A percentile compares a stretch with the other conserved stretches of the same genome.
phyloP scores from a whole-genome alignment of 805 yeast species.

The Blastobotrys attinorum region DNA sequence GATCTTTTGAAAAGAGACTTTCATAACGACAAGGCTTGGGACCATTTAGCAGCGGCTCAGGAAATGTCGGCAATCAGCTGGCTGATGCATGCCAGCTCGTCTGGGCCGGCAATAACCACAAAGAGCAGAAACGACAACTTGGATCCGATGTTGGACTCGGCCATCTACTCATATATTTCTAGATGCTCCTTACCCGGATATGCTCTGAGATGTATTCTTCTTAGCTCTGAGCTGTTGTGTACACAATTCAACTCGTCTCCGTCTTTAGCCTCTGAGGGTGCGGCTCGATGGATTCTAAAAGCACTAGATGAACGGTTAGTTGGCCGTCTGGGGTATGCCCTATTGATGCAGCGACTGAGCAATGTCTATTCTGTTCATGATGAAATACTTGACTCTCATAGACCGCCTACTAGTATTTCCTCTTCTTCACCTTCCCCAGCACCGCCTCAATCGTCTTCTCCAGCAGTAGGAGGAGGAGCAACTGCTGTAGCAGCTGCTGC shows the following conservation, averaged over 20 bases:
- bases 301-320: conserved; percentile 33
- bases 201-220: conserved; percentile 57
- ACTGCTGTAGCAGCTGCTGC: not conserved
- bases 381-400: too few species aligned
- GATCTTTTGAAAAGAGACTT: conserved; percentile 76
- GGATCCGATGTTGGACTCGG: conserved; percentile 59
- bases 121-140: conserved; percentile 19
- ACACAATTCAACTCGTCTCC: conserved; percentile 29
- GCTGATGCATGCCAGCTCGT: conserved; percentile 39
- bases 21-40: conserved; percentile 70
- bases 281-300: conserved; percentile 40
- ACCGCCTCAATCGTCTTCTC: too few species aligned
- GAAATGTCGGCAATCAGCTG: conserved; percentile 78
- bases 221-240: conserved; percentile 64
- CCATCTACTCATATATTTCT: conserved; percentile 67
- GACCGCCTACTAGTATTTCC: too few species aligned
- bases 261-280: conserved; percentile 38
- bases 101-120: conserved; percentile 7
- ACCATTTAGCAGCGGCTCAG: conserved; percentile 71
- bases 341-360: conserved; percentile 47
- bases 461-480: too few species aligned
- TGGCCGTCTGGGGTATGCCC: conserved; percentile 38
- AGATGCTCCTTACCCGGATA: conserved; percentile 62
- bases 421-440: not conserved
- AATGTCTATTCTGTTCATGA: conserved; percentile 29